These are phyloP conservation scores for Sedum album DNA, from an alignment of 164 flowering plant genomes.

Conservation along the genomic window DNA sequence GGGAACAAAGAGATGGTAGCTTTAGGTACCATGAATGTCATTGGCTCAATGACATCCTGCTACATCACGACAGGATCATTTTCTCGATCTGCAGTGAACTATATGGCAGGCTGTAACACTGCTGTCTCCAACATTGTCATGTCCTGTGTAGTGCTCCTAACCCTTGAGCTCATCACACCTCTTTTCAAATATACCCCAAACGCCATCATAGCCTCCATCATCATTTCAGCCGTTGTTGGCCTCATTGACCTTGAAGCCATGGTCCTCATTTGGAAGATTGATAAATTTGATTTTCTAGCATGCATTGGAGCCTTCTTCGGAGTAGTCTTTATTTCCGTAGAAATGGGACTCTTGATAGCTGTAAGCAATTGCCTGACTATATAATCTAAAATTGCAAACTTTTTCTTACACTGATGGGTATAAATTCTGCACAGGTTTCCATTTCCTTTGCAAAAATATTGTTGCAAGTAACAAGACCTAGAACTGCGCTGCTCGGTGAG, in stretches of 20 bases:
- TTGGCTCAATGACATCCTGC: conserved; percentile 90
- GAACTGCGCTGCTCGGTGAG: conserved; percentile 61
- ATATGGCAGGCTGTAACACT: conserved; percentile 88
- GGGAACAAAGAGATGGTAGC: conserved; percentile 99
- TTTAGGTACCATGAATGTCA: conserved; percentile 77
- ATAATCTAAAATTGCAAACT: neutral
- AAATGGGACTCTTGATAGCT: conserved; percentile 81
- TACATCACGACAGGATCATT: conserved; percentile 92
- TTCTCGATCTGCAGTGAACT: conserved; percentile 89
- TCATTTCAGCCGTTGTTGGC: conserved; percentile 71
- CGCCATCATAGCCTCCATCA: conserved; percentile 81
- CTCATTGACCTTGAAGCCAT: conserved; percentile 65
- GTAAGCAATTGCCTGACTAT: conserved; percentile 25
- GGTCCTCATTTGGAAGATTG: conserved; percentile 73
- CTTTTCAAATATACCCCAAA: conserved; percentile 90
- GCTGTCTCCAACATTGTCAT: conserved; percentile 87
- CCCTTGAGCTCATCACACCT: conserved; percentile 67
- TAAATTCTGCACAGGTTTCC: conserved; percentile 30
- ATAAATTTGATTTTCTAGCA: conserved; percentile 80
- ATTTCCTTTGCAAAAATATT: conserved; percentile 77
- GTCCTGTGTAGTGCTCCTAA: conserved; percentile 66
- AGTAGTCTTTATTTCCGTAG: conserved; percentile 70
- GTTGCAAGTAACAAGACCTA: conserved; percentile 81
- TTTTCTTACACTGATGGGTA: neutral
- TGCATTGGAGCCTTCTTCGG: conserved; percentile 95